Base-by-base conservation (phyloP, 192 early-diverging fungal genomes). In the Coemansia sp. region DNA sequence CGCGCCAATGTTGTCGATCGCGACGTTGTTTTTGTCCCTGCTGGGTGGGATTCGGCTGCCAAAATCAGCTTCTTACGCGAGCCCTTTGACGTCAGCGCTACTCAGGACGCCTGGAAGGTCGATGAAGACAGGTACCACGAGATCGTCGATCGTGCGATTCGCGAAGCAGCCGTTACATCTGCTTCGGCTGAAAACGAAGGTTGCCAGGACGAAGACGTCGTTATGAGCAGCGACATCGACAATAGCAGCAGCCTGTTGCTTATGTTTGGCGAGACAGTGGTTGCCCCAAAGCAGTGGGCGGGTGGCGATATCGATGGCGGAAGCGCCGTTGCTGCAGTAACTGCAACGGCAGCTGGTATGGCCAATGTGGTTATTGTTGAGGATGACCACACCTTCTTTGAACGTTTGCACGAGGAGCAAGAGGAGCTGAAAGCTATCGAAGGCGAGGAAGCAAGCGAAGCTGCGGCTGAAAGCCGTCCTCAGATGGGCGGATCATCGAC, bases 1-100 rank as follows among this genome's bases (percentile, higher is more conserved):
- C 85, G 88, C 3, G 87, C 94, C 2, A 87, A 92, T 52, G 88
- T 94, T 4, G 86, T 96, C 34, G 95, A 96, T 44, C 88, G 94
- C 37, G 92, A 95, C 60, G 79, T 83, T 30, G 91, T 96, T 30
- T 79, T 93, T 70, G 90, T 98, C 34, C 96, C 96, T 8, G 74
- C 88, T 31, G 96, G 96, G 14, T 98, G 94, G 96, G 96, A 98
- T 73, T 89, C 90, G 19, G 89, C 87, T 83, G 89, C 88, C 29
- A 94, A 95, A 62, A 94, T 98, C 53, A 76, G 84, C 29, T 84
- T 90, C 25, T 57, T 92, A 36, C 83, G 86, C 22, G 88, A 87
- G 58, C 86, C 86, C 17, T 94, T 93, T 64, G 88, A 91, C 54
- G 88, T 87, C 62, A 67, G 84, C 5, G 72, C 77, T 17, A 62